Base-by-base conservation (phyloP, 2,329 filamentous ascomycete genomes). In the Mycosphaerella sp. region DNA sequence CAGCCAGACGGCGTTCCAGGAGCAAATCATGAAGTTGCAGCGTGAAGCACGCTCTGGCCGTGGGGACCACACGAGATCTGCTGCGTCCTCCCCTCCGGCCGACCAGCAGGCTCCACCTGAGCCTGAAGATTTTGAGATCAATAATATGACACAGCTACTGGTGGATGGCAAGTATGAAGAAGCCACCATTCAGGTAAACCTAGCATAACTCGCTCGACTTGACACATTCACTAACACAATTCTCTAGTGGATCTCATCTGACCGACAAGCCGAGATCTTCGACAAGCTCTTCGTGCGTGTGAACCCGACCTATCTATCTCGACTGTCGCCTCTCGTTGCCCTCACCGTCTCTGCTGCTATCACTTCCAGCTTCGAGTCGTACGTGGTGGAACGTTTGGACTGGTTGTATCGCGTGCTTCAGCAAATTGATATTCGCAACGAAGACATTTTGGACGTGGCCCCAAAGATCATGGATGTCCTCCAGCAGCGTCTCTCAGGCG, bases 1-100 rank as follows among this genome's bases (percentile, higher is more conserved):
- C 4, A 79, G 80, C 1, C 87, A 91, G 70, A 73, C 80, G 3
- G 79, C 86, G 52, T 82, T 89, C 60, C 86, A 90, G 68, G 79
- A 79, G 34, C 72, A 77, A 62, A 66, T 77, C 8, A 58, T 68
- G 14, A 72, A 73, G 63, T 61, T 76, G 40, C 74, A 76, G 59
- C 68, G 70, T 45, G 64, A 69, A 73, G 61, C 61, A 56, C 43
- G 54, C 54, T 14, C 52, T 42, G 41, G 79, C 80, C 60, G 76
- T 84, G 53, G 42, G 14, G 41, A 42, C 7, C 41, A 47, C 8
- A 48, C 51, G 5, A 57, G 42, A 36, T 45, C 61, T 21, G 51
- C 44, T 36, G 41, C 54, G 4, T 45, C 53, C 6, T 49, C 55
- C 9, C 45, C 53, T 31, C 14, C 48, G 9, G 47, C 48, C 8